Evolutionary conservation across 2,329 filamentous ascomycete species (phyloP).

Genomic region (Phialocephala subalpina): DNA sequence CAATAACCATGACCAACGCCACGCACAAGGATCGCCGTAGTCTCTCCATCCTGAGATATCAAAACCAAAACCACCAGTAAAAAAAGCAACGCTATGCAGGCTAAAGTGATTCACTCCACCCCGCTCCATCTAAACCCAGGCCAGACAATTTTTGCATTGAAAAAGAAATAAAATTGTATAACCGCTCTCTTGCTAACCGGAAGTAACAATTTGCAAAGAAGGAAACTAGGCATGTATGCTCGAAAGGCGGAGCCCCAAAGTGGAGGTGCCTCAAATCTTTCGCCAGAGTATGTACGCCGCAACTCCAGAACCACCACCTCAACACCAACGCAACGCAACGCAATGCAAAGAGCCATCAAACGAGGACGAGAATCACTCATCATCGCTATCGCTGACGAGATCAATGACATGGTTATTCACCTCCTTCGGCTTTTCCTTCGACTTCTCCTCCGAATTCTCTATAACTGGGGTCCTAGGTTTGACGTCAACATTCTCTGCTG

Average conservation of each 20-base stretch:
- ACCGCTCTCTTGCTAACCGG: not conserved
- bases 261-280: too few species aligned
- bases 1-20: too few species aligned
- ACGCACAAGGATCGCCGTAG: too few species aligned
- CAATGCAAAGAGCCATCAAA: not conserved
- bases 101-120: not conserved
- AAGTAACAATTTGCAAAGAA: not conserved
- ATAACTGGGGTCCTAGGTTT: too few species aligned
- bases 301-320: not conserved
- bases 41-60: too few species aligned
- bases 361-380: not conserved
- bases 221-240: not conserved
- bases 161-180: not conserved
- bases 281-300: not conserved
- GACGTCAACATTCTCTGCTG: too few species aligned
- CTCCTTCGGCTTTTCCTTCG: not conserved
- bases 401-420: not conserved
- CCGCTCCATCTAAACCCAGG: not conserved
- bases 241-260: too few species aligned
- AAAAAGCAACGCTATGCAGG: not conserved
- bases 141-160: not conserved
- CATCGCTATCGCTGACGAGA: conserved; percentile 7
- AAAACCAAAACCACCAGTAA: not conserved
- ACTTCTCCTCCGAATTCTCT: too few species aligned
- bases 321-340: not conserved